A percentile compares a stretch with the other conserved stretches of the same genome.
phyloP scores from a whole-genome alignment of 345 rosid genomes.

The Angophora floribunda region DNA sequence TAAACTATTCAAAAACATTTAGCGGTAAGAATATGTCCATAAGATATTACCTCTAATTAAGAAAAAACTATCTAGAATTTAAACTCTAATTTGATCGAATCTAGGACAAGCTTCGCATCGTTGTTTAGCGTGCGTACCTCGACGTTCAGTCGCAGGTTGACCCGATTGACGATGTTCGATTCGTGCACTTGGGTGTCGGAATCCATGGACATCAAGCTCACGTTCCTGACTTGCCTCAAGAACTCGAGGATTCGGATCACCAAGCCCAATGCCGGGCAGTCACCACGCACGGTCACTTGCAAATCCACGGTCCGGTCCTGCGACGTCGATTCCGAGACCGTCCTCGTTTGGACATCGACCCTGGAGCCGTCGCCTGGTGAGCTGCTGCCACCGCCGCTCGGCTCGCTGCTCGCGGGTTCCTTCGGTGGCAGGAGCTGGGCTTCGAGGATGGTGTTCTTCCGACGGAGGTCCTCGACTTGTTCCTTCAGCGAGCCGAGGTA shows the following conservation, averaged over 20 bases:
- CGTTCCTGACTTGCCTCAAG: constrained; percentile 36
- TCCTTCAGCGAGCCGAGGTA: constrained; percentile 31
- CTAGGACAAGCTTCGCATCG: background rate
- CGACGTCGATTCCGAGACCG: constrained; percentile 35
- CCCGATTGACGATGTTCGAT: constrained; percentile 11
- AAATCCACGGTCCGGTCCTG: constrained; percentile 28
- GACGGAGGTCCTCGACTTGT: constrained; percentile 40
- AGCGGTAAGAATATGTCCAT: background rate
- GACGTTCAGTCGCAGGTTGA: constrained; percentile 35
- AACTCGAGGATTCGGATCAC: constrained; percentile 52
- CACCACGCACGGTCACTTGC: constrained; percentile 35
- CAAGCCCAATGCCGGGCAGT: constrained; percentile 16
- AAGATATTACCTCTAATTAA: background rate
- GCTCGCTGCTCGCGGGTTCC: background rate
- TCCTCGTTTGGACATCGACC: constrained; percentile 18
- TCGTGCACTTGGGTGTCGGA: constrained; percentile 21
- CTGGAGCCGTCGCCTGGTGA: constrained; percentile 1
- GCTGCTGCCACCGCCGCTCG: background rate
- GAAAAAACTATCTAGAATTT: background rate
- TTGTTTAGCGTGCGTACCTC: constrained; percentile 30
- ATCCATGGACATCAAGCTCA: constrained; percentile 44
- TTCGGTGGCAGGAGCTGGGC: constrained; percentile 15
- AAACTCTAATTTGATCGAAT: background rate
- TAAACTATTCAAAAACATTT: background rate
- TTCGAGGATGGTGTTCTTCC: constrained; percentile 35